A percentile compares a stretch with the other conserved stretches of the same genome.
phyloP scores from a whole-genome alignment of 2,329 filamentous ascomycete species.

The Aspergillus sergii region DNA sequence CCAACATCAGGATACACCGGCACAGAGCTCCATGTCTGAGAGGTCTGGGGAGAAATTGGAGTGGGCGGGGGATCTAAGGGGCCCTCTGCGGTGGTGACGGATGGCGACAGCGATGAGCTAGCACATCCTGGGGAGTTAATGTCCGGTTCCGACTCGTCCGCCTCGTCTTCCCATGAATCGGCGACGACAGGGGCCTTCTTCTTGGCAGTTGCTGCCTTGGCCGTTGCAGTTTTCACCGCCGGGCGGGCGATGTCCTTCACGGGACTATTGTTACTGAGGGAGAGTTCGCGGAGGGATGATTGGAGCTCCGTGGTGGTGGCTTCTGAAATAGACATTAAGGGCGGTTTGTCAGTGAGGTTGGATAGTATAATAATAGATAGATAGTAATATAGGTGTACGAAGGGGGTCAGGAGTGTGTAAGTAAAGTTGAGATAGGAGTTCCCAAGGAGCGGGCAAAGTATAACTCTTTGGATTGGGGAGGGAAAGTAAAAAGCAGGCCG shows the following conservation, averaged over 20 bases:
- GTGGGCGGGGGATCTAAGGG: slow-evolving; percentile 65
- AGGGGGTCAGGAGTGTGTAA: background rate
- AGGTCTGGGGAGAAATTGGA: slow-evolving; percentile 59
- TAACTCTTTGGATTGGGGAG: background rate
- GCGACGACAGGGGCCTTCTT: slow-evolving; percentile 55
- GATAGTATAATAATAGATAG: background rate
- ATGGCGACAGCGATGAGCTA: slow-evolving; percentile 24
- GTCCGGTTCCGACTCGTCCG: slow-evolving; percentile 48
- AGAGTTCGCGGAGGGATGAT: slow-evolving; percentile 34
- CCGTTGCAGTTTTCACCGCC: slow-evolving; percentile 5
- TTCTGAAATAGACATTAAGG: slow-evolving; percentile 23
- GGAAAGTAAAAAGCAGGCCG: background rate
- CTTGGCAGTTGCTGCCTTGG: slow-evolving; percentile 13
- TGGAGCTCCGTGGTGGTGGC: slow-evolving; percentile 30
- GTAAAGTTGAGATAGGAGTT: background rate
- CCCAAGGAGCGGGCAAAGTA: background rate
- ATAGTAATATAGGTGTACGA: background rate
- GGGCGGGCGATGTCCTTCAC: slow-evolving; percentile 32
- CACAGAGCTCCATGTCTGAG: slow-evolving; percentile 24
- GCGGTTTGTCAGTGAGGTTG: slow-evolving; percentile 13
- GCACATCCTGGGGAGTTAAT: slow-evolving; percentile 13
- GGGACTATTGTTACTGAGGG: slow-evolving; percentile 33
- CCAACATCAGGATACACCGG: slow-evolving; percentile 18
- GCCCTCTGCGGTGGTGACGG: slow-evolving; percentile 32
- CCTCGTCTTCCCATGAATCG: slow-evolving; percentile 80